Conservation (phyloP, 2,329 filamentous ascomycete genomes). For the Pseudogymnoascus sp. region DNA sequence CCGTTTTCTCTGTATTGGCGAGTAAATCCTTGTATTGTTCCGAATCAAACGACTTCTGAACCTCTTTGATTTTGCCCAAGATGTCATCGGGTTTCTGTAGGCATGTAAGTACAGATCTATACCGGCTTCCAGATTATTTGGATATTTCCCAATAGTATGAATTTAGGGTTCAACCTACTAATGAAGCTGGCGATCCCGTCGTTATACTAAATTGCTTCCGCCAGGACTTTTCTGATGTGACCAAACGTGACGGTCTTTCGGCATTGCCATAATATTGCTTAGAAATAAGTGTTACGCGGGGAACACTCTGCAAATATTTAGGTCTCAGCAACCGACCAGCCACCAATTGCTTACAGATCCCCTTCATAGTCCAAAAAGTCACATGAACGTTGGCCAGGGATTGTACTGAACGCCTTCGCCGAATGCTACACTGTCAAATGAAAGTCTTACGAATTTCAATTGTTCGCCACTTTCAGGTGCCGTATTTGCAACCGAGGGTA, state of each 20-base stretch:
- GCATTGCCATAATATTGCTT: slow-evolving; percentile 3
- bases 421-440: background rate
- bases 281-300: background rate
- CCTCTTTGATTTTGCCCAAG: background rate
- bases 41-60: background rate
- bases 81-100: slow-evolving; percentile 1
- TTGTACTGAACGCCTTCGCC: background rate
- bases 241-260: background rate
- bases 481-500: background rate
- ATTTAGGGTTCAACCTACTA: background rate
- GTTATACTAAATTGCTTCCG: background rate
- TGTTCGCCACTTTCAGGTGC: background rate
- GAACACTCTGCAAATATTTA: background rate
- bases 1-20: slow-evolving; percentile 6
- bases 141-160: background rate
- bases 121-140: background rate
- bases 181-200: background rate
- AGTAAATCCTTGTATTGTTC: background rate
- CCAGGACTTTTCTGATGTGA: background rate
- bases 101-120: background rate
- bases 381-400: background rate
- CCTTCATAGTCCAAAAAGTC: background rate
- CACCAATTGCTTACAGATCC: background rate
- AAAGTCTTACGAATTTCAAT: background rate
- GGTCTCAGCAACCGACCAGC: background rate